phyloP scores from a whole-genome alignment of 345 rosid species.

The Stellera chamaejasme region DNA sequence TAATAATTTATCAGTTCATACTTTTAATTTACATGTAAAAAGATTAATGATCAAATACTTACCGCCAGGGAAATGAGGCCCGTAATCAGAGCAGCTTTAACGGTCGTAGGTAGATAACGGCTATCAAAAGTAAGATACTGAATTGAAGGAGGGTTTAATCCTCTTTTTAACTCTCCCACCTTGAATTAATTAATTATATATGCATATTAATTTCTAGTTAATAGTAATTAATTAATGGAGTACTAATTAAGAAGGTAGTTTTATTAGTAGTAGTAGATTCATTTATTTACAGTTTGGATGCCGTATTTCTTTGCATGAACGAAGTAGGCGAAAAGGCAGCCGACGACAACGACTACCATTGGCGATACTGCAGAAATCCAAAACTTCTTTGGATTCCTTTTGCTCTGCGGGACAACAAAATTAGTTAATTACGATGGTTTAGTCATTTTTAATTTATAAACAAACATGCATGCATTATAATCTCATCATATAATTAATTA shows the following conservation, averaged over 20 bases:
- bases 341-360: constrained; percentile 55
- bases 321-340: constrained; percentile 60
- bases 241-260: not conserved
- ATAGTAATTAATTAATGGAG: not conserved
- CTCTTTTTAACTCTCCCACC: constrained; percentile 78
- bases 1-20: no score
- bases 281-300: constrained; percentile 49
- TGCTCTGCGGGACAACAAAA: constrained; percentile 26
- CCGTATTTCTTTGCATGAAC: constrained; percentile 48
- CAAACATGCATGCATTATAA: not conserved
- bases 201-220: not conserved
- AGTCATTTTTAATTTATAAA: not conserved
- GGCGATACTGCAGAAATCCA: constrained; percentile 91
- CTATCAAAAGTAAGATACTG: constrained; percentile 43
- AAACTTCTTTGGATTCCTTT: constrained; percentile 64
- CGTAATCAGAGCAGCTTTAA: constrained; percentile 61
- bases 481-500: not conserved
- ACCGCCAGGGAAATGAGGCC: constrained; percentile 73
- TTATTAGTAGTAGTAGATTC: no score
- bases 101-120: constrained; percentile 36
- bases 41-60: constrained; percentile 14
- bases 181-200: constrained; percentile 7
- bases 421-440: not conserved
- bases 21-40: no score
- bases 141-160: constrained; percentile 64